These are phyloP conservation scores for Ambrosiella cleistominuta DNA, from an alignment of 2,329 filamentous ascomycete genomes.

Conservation along the genomic window DNA sequence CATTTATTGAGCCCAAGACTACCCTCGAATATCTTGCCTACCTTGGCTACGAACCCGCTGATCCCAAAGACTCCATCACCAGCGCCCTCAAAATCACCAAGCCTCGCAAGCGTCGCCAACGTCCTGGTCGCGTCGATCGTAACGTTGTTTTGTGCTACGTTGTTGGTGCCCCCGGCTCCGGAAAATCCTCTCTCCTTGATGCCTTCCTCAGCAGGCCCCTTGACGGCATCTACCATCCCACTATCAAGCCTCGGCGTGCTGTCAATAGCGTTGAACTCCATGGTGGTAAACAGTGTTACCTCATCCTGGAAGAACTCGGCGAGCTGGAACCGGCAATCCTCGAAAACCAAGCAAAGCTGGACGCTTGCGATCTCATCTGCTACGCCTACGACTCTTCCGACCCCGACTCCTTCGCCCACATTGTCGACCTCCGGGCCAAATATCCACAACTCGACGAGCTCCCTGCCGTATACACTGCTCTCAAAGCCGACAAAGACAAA, in stretches of 20 bases:
- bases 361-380: constrained; percentile 84
- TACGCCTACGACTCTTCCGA: constrained; percentile 96
- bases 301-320: constrained; percentile 88
- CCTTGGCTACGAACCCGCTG: constrained; percentile 75
- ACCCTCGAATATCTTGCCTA: constrained; percentile 93
- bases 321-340: constrained; percentile 89
- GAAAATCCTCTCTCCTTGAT: constrained; percentile 81
- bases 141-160: constrained; percentile 93
- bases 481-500: constrained; percentile 92
- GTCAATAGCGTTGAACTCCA: constrained; percentile 95
- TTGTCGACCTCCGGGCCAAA: constrained; percentile 61
- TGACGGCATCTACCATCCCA: constrained; percentile 68
- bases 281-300: constrained; percentile 89
- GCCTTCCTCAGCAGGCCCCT: constrained; percentile 84
- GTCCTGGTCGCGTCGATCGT: constrained; percentile 71
- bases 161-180: constrained; percentile 66
- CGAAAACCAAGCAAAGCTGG: constrained; percentile 77
- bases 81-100: constrained; percentile 85
- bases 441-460: constrained; percentile 76
- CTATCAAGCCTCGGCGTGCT: constrained; percentile 81
- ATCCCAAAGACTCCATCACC: constrained; percentile 58
- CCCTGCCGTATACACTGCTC: constrained; percentile 75
- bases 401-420: constrained; percentile 85
- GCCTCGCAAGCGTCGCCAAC: constrained; percentile 65
- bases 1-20: constrained; percentile 85